Evolutionary conservation across 2,329 filamentous ascomycete genomes (phyloP), one percentile per base, ranked within the genome.

Genomic region (Claviceps paspali): DNA sequence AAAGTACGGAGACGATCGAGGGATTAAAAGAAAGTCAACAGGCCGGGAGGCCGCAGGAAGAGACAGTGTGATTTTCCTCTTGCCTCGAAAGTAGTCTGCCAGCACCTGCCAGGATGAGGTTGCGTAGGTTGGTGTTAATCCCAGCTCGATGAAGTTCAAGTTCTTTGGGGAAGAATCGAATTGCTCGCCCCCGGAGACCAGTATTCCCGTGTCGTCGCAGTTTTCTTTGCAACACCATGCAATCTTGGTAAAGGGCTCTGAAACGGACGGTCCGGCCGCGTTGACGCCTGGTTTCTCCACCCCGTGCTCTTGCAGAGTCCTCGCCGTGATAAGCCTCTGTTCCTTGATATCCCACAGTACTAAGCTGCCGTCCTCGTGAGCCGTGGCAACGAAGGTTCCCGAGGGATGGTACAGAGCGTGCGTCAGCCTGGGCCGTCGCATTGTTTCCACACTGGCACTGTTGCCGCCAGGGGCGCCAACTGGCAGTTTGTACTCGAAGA

Each of bases 271-370:
- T 1, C 65, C 66, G 1, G 65, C 67, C 3, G 68, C 59, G 1
- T 61, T 48, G 11, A 65, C 54, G 0, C 67, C 67, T 2, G 79
- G 76, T 43, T 79, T 71, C 47, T 95, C 73, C 38, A 96, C 65
- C 48, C 83, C 73, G 4, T 72, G 73, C 39, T 84, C 75, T 38
- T 79, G 73, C 23, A 95, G 58, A 0, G 83, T 94, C 48, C 91
- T 70, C 4, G 88, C 87, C 65, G 85, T 76, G 6, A 98, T 62
- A 27, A 93, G 64, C 39, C 82, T 76, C 6, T 84, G 85, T 52
- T 96, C 88, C 49, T 86, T 92, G 1, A 81, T 66, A 55, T 98
- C 91, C 87, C 88, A 98, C 47, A 96, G 81, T 0, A 93, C 88
- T 33, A 98, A 63, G 48, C 84, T 94, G 24, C 82, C 80, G 53